phyloP scores from a whole-genome alignment of 2,329 filamentous ascomycete species.

The Aspergillus unguis region DNA sequence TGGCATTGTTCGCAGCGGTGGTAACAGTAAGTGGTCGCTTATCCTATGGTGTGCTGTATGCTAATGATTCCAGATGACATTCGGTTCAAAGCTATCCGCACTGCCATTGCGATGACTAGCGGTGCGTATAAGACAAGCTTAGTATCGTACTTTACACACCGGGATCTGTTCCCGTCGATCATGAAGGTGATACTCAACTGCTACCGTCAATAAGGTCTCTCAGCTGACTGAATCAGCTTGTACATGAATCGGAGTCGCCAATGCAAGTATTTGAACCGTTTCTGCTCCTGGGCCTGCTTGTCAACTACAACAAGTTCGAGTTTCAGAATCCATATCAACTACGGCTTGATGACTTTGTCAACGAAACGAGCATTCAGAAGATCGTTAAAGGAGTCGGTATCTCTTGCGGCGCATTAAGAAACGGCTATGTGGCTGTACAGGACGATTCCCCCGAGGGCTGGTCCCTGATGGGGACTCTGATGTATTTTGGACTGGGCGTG shows the following conservation, averaged over 20 bases:
- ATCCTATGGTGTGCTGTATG: background rate
- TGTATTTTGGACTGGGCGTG: conserved; percentile 77
- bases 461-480: conserved; percentile 75
- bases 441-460: conserved; percentile 89
- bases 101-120: conserved; percentile 77
- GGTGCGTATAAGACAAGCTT: conserved; percentile 96
- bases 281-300: conserved; percentile 76
- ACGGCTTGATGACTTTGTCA: conserved; percentile 91
- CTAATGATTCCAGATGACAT: conserved; percentile 58
- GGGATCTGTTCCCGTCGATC: conserved; percentile 87
- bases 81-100: conserved; percentile 74
- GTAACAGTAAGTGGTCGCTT: conserved; percentile 55
- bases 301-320: conserved; percentile 99
- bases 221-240: conserved; percentile 54
- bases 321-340: conserved; percentile 94
- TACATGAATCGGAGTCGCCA: conserved; percentile 71
- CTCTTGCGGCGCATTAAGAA: conserved; percentile 65
- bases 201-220: background rate
- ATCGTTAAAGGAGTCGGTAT: conserved; percentile 73
- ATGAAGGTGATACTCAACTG: conserved; percentile 67
- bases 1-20: conserved; percentile 72
- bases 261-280: conserved; percentile 69
- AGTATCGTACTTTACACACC: conserved; percentile 89
- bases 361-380: conserved; percentile 79
- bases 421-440: conserved; percentile 78